A percentile compares a stretch with the other conserved stretches of the same genome.
phyloP scores from a whole-genome alignment of 306 rosid genomes.

The Corylus americana region DNA sequence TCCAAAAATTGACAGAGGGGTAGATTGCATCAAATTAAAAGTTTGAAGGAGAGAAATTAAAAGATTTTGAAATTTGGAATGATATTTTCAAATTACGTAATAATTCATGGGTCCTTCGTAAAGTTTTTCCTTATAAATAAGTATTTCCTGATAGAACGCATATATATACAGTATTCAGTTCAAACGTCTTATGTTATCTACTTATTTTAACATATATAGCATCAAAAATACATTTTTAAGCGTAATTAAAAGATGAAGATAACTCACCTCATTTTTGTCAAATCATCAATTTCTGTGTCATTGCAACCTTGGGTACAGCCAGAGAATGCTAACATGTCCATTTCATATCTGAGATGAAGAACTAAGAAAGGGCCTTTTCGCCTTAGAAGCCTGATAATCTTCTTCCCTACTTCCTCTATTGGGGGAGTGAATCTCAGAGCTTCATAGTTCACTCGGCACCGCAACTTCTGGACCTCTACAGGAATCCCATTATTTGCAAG shows the following conservation, averaged over 20 bases:
- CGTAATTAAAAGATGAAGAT: not conserved
- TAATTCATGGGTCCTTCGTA: too few relatives aligned
- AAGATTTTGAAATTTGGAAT: too few relatives aligned
- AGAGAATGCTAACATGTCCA: slow-evolving; percentile 97
- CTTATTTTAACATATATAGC: too few relatives aligned
- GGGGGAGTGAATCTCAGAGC: slow-evolving; percentile 78
- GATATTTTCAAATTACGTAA: too few relatives aligned
- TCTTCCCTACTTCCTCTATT: slow-evolving; percentile 70
- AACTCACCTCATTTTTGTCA: slow-evolving; percentile 76
- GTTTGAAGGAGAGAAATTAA: too few relatives aligned
- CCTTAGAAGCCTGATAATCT: slow-evolving; percentile 68
- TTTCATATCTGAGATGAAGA: slow-evolving; percentile 95
- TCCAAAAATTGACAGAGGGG: too few relatives aligned
- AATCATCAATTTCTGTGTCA: slow-evolving; percentile 59
- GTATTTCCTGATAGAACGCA: too few relatives aligned
- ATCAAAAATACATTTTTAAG: too few relatives aligned
- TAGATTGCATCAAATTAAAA: too few relatives aligned
- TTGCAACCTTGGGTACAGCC: slow-evolving; percentile 89
- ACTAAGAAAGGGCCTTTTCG: slow-evolving; percentile 86
- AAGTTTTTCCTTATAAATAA: too few relatives aligned
- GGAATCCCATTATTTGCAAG: slow-evolving; percentile 79
- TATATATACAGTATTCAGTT: too few relatives aligned
- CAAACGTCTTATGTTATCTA: too few relatives aligned
- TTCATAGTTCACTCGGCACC: slow-evolving; percentile 74
- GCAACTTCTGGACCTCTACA: slow-evolving; percentile 65